Percentiles rank a stretch among this genome's conserved stretches.
These are phyloP conservation scores for Pseudomonodictys pantanalensis DNA, from an alignment of 495 filamentous ascomycete species.

Conservation along the genomic window DNA sequence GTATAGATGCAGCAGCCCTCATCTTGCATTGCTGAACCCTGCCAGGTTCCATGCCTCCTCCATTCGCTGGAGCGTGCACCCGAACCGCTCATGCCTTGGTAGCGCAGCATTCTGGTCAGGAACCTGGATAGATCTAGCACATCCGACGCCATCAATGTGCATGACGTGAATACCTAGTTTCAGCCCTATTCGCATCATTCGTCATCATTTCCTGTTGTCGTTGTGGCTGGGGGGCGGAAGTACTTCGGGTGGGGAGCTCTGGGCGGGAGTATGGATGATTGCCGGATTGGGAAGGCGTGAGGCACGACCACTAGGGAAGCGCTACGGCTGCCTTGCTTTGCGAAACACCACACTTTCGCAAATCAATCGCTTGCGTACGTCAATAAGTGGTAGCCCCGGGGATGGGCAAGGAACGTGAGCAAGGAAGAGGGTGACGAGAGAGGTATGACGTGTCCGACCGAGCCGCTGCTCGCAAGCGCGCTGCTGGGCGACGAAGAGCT, in stretches of 20 bases:
- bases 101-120: neutral
- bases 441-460: neutral
- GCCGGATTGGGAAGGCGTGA: no score
- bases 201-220: no score
- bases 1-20: neutral
- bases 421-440: neutral
- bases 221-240: no score
- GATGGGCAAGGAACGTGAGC: neutral
- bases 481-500: slow-evolving; percentile 9
- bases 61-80: neutral
- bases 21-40: neutral
- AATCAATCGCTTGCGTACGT: no score
- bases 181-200: no score
- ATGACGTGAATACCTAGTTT: no score
- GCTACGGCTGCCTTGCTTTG: no score
- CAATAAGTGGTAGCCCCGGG: no score
- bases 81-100: neutral
- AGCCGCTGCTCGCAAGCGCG: slow-evolving; percentile 14
- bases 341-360: no score
- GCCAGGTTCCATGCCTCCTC: neutral
- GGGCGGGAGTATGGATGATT: no score
- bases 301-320: no score
- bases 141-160: neutral
- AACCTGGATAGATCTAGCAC: neutral
- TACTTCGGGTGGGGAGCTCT: no score